These are phyloP conservation scores for Amanita muscaria DNA, from an alignment of 768 basidiomycete species.

Conservation along the genomic window DNA sequence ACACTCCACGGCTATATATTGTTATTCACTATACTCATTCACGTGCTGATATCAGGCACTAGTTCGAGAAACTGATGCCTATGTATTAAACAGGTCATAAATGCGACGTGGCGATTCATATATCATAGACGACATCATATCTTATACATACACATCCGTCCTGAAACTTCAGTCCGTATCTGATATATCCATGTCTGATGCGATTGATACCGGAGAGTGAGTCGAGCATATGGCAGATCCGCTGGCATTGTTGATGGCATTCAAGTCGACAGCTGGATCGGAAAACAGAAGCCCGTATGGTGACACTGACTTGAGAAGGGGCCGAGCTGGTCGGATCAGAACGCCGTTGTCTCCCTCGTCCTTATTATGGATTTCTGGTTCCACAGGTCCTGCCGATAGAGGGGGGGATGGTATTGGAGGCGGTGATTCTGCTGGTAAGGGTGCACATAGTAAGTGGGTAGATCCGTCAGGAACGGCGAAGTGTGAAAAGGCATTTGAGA, in stretches of 20 bases:
- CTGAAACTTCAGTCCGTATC: not conserved
- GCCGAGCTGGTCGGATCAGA: slow-evolving; percentile 8
- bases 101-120: no score
- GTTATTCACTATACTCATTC: no score
- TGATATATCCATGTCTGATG: slow-evolving; percentile 5
- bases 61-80: no score
- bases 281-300: slow-evolving; percentile 9
- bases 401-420: slow-evolving; percentile 20
- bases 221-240: not conserved
- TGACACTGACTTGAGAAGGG: slow-evolving; percentile 8
- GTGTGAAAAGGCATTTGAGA: not conserved
- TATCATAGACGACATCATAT: no score
- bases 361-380: not conserved
- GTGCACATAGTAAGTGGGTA: slow-evolving; percentile 6
- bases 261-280: not conserved
- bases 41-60: no score
- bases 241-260: not conserved
- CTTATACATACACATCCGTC: not conserved
- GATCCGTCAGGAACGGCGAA: not conserved
- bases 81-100: no score
- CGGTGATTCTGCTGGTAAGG: slow-evolving; percentile 9
- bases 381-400: not conserved
- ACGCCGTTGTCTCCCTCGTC: not conserved
- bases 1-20: no score
- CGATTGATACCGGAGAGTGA: not conserved